Conservation (phyloP, 345 rosid genomes). For the Euclidium syriacum region DNA sequence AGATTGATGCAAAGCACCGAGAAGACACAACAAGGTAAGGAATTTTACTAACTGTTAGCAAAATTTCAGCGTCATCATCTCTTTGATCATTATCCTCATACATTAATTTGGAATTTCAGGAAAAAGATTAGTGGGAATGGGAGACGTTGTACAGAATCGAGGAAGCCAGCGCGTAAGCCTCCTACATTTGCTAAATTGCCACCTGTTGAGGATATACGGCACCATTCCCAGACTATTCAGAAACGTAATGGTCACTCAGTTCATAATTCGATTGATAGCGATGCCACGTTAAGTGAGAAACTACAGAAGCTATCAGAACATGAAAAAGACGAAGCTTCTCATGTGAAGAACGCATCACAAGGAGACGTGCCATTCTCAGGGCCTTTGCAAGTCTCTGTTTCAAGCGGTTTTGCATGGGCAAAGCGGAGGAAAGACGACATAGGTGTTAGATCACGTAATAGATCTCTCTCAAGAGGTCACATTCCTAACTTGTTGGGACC, state of each 20-base stretch:
- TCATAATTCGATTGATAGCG: conserved; percentile 26
- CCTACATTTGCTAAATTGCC: conserved; percentile 52
- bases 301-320: conserved; percentile 45
- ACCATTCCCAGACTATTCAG: conserved; percentile 27
- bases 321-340: conserved; percentile 53
- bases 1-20: conserved; percentile 84
- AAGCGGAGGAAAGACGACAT: conserved; percentile 59
- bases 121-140: conserved; percentile 57
- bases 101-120: conserved; percentile 41
- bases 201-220: conserved; percentile 53
- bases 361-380: conserved; percentile 91
- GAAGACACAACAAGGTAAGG: conserved; percentile 72
- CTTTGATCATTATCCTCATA: conserved; percentile 4
- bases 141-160: conserved; percentile 60
- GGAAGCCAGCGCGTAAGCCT: conserved; percentile 62
- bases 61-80: not conserved
- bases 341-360: conserved; percentile 78
- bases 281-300: conserved; percentile 35
- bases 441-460: conserved; percentile 43
- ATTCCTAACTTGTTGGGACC: conserved; percentile 51
- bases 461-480: conserved; percentile 69
- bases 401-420: conserved; percentile 98
- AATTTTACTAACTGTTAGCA: too few species aligned
- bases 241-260: conserved; percentile 34
- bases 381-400: conserved; percentile 81